Base-by-base conservation (phyloP, 176 grass and related monocot genomes). In the Cymbopogon citratus region DNA sequence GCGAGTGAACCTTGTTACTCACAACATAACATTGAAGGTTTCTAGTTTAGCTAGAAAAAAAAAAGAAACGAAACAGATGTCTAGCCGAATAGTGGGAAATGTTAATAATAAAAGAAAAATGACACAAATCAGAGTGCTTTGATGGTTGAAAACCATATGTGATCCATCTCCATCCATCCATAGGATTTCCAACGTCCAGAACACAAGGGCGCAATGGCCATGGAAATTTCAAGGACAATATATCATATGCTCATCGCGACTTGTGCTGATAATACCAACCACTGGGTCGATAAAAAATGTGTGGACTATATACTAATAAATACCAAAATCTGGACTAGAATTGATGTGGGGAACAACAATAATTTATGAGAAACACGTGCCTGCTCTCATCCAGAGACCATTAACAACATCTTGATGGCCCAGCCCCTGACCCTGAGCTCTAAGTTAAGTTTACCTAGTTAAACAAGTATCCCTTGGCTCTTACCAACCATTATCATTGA, bases 361-460 rank as follows among this genome's bases (percentile, higher is more conserved):
- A 71, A 25, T 36, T 48, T 19, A 36, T 66, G 28, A 48, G 18
- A 59, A 81, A 19, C 45, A 33, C 27, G 10, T 77, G 57, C 14
- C 35, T 35, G 21, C 71, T 56, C 65, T 18, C 44, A 85, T 71
- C 79, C 73, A 64, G 45, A 56, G 7, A 77, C 38, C 77, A 61
- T 31, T 19, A 5, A 1, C 28, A 29, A 27, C 49, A 77, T 33
- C 52, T 52, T 40, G 31, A 76, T 26, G 25, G 24, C 36, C 56
- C 21, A 10, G 23, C 60, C 25, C 59, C 56, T 11, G 4, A 18
- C 24, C 25, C 60, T 15, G 13, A 46, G 73, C 79, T 78, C 78
- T 89, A 82, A 73, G 56, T 59, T 89, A 89, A 4, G 9, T 12
- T 25, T 74, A 56, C 73, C 74, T 40, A 59, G 9, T 33, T 40